Base-by-base conservation (phyloP, 2,329 filamentous ascomycete genomes). In the Scleromitrula shiraiana region DNA sequence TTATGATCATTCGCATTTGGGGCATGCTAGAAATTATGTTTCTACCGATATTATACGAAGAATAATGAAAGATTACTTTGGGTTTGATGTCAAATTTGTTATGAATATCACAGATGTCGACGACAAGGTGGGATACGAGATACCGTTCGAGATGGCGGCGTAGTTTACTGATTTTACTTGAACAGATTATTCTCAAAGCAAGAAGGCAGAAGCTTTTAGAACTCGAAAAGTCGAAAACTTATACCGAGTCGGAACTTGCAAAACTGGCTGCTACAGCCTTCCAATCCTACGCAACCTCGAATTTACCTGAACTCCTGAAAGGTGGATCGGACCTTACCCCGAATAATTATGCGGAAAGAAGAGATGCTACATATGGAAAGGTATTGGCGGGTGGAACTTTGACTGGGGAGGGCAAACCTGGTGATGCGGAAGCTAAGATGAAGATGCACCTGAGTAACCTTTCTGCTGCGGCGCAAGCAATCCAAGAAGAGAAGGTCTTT, bases 121-220 rank as follows among this genome's bases (percentile, higher is more conserved):
- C 53, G 75, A 79, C 59, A 79, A 79, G 68, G 72, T 74, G 14
- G 20, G 50, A 10, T 23, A 41, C 15, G 17, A 24, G 32, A 22
- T 29, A 4, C 5, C 7, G 35, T 29, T 17, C 33, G 14, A 26
- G 5, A 42, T 24, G 23, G 49, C 15, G 33, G 26, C 36, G 12
- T 32, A 35, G 29, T 49, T 37, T 20, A 24, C 41, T 45, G 40
- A 44, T 43, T 30, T 26, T 24, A 23, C 26, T 9, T 17, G 30
- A 7, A 36, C 41, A 49, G 46, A 49, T 49, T 32, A 49, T 49
- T 17, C 33, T 49, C 6, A 49, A 81, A 54, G 83, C 85, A 12
- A 75, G 91, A 61, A 82, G 93, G 67, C 83, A 93, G 61, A 79
- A 89, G 62, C 69, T 96, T 29, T 81, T 95, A 49, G 78, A 91